These are phyloP conservation scores for Pseudogymnoascus sp. DNA, from an alignment of 2,329 filamentous ascomycete species.

Conservation along the genomic window DNA sequence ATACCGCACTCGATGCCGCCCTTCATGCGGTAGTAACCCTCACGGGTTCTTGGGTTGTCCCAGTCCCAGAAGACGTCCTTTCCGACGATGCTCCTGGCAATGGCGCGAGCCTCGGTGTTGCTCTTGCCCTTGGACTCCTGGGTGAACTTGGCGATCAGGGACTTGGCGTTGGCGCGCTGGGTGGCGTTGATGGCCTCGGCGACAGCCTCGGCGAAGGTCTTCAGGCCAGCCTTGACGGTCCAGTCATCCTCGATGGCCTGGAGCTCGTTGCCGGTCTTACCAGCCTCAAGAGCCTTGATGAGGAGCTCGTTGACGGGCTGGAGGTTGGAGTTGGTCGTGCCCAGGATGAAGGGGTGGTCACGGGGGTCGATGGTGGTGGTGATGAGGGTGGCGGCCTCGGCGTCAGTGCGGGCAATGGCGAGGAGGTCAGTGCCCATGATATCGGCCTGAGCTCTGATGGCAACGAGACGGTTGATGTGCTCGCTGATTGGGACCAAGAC, in stretches of 20 bases:
- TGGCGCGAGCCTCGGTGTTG: constrained; percentile 70
- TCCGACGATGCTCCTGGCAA: constrained; percentile 70
- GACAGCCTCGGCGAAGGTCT: constrained; percentile 87
- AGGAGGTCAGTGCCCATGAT: constrained; percentile 94
- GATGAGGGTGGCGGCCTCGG: constrained; percentile 94
- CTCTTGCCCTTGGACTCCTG: constrained; percentile 69
- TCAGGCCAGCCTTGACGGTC: constrained; percentile 68
- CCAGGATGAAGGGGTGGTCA: constrained; percentile 90
- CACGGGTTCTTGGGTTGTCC: constrained; percentile 85
- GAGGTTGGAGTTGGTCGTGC: constrained; percentile 75
- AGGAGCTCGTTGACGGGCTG: constrained; percentile 86
- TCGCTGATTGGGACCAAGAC: constrained; percentile 94
- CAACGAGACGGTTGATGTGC: constrained; percentile 95
- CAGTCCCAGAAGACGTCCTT: constrained; percentile 87
- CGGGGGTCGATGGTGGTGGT: constrained; percentile 92
- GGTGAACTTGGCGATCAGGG: constrained; percentile 58
- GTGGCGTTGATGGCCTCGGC: constrained; percentile 68
- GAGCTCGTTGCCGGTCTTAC: constrained; percentile 71
- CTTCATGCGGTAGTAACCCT: constrained; percentile 90
- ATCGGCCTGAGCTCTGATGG: constrained; percentile 93
- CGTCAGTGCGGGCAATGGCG: constrained; percentile 88
- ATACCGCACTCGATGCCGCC: constrained; percentile 87
- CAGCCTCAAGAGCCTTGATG: constrained; percentile 71
- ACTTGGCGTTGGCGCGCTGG: constrained; percentile 59
- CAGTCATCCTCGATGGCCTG: constrained; percentile 91